These are phyloP conservation scores for Stephania yunnanensis DNA, from an alignment of 164 flowering plant species.

Conservation along the genomic window DNA sequence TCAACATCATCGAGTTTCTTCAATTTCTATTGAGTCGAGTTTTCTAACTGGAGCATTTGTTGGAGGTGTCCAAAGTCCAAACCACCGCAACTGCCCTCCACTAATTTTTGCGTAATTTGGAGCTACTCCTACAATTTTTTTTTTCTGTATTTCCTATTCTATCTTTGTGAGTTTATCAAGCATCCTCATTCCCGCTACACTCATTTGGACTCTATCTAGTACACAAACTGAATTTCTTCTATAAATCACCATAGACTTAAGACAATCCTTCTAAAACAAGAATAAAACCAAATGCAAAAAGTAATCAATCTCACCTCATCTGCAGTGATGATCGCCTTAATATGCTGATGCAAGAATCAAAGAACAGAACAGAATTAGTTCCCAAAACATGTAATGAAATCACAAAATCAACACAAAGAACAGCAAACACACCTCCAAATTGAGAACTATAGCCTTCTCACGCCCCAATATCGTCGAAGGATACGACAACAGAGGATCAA, in stretches of 20 bases:
- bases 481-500: constrained; percentile 83
- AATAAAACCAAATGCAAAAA: not conserved
- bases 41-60: too few relatives aligned
- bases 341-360: constrained; percentile 49
- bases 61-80: too few relatives aligned
- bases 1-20: too few relatives aligned
- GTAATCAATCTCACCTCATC: constrained; percentile 58
- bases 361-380: not conserved
- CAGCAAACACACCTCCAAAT: constrained; percentile 58
- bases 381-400: not conserved
- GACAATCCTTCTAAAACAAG: not conserved
- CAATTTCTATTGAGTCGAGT: too few relatives aligned
- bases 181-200: too few relatives aligned
- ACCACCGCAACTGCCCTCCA: too few relatives aligned
- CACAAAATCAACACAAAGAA: not conserved
- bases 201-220: not conserved
- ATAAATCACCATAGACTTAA: not conserved
- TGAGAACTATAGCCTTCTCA: constrained; percentile 79
- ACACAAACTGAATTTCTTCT: not conserved
- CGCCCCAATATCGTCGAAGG: constrained; percentile 97
- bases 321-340: constrained; percentile 89
- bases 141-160: too few relatives aligned
- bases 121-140: too few relatives aligned
- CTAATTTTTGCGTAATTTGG: too few relatives aligned
- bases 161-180: too few relatives aligned